Conservation (phyloP, 306 rosid genomes). For the Gillenia trifoliata region DNA sequence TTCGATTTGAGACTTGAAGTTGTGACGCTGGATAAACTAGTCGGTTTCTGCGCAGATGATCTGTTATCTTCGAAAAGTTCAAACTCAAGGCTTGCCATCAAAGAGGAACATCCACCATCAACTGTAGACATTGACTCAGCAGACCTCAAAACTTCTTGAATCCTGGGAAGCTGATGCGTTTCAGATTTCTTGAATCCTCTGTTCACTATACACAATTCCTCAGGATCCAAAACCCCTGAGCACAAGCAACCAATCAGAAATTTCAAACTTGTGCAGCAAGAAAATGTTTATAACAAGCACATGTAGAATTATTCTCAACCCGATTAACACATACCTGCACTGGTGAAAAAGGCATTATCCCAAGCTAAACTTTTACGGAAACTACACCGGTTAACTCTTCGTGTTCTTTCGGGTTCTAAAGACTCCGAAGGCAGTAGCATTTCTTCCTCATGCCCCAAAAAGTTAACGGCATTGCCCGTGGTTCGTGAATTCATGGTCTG, state of each 20-base stretch:
- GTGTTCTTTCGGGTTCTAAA: constrained; percentile 27
- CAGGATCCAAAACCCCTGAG: constrained; percentile 54
- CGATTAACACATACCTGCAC: constrained; percentile 39
- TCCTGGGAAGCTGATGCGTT: constrained; percentile 17
- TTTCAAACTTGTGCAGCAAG: background rate
- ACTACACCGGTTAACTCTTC: constrained; percentile 8
- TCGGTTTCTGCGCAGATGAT: constrained; percentile 15
- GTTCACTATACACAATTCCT: constrained; percentile 49
- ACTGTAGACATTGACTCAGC: constrained; percentile 27
- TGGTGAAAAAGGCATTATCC: constrained; percentile 59
- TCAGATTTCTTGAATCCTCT: constrained; percentile 41
- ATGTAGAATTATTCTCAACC: background rate
- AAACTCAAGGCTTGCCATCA: constrained; percentile 43
- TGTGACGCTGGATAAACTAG: background rate
- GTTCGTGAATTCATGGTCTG: constrained; percentile 19
- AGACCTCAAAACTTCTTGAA: constrained; percentile 37
- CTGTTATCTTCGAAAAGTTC: constrained; percentile 44
- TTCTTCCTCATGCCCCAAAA: constrained; percentile 28
- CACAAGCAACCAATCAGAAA: background rate
- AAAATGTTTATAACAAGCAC: background rate
- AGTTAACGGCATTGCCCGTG: constrained; percentile 13
- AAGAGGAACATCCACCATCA: constrained; percentile 35
- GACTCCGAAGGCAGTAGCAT: constrained; percentile 31
- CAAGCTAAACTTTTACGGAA: constrained; percentile 58
- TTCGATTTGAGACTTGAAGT: constrained; percentile 21